phyloP scores from a whole-genome alignment of 352 stramenopile species.

The Phytopythium vexans region DNA sequence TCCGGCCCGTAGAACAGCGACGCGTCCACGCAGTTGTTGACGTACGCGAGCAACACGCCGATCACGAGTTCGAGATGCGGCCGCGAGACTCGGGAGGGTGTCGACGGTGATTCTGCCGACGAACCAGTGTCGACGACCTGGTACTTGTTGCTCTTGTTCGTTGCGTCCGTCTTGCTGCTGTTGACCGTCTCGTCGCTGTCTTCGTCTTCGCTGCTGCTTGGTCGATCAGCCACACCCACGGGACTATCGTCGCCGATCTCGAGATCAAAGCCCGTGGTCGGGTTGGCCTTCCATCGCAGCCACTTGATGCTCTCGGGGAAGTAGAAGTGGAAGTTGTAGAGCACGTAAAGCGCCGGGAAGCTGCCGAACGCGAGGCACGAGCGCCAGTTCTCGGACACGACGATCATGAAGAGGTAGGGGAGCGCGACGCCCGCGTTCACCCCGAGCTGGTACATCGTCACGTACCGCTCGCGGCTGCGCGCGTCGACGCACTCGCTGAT shows the following conservation, averaged over 20 bases:
- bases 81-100: conserved; percentile 8
- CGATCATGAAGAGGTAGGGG: conserved; percentile 80
- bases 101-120: not conserved
- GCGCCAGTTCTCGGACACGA: conserved; percentile 73
- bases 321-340: conserved; percentile 70
- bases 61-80: conserved; percentile 68
- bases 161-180: not conserved
- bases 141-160: conserved; percentile 6
- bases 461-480: conserved; percentile 53
- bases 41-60: conserved; percentile 76
- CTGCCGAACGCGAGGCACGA: conserved; percentile 69
- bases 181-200: conserved; percentile 8
- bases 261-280: conserved; percentile 38
- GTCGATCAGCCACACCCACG: too few relatives aligned
- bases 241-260: conserved; percentile 13
- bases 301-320: conserved; percentile 82
- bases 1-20: conserved; percentile 86
- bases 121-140: not conserved
- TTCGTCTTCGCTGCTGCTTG: conserved; percentile 4
- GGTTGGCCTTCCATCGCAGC: conserved; percentile 66
- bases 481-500: conserved; percentile 81
- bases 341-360: conserved; percentile 68
- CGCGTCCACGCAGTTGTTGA: conserved; percentile 86
- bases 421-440: conserved; percentile 75
- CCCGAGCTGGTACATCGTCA: conserved; percentile 80